A percentile compares a stretch with the other conserved stretches of the same genome.
These are phyloP conservation scores for Sugiyamaella novakii DNA, from an alignment of 1,139 yeast genomes.

Conservation along the genomic window DNA sequence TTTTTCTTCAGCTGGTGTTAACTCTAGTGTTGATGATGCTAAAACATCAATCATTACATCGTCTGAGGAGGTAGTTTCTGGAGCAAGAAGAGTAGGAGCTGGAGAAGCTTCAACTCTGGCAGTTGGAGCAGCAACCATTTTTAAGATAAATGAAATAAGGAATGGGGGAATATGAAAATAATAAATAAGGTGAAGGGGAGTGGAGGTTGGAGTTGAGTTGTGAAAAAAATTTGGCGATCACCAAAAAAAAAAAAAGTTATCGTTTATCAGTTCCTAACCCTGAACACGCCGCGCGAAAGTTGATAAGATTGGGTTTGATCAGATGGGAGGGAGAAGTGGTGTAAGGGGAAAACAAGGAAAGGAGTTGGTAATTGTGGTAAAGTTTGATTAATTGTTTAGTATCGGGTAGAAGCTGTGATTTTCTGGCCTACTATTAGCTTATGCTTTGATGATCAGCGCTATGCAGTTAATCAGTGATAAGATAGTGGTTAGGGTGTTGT, in stretches of 20 bases:
- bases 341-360: too few species aligned
- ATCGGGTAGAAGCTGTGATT: too few species aligned
- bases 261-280: slow-evolving; percentile 8
- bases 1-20: slow-evolving; percentile 31
- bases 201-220: not conserved
- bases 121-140: slow-evolving; percentile 73
- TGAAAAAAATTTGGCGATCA: not conserved
- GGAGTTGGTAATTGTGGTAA: too few species aligned
- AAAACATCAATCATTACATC: slow-evolving; percentile 66
- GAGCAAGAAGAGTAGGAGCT: slow-evolving; percentile 31
- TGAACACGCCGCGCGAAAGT: not conserved
- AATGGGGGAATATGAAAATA: not conserved
- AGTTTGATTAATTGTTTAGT: too few species aligned
- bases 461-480: slow-evolving; percentile 2
- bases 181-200: too few species aligned
- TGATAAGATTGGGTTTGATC: too few species aligned
- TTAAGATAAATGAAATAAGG: slow-evolving; percentile 5
- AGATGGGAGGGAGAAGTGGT: too few species aligned
- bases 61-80: slow-evolving; percentile 48
- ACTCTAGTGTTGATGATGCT: slow-evolving; percentile 47
- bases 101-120: slow-evolving; percentile 42
- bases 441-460: not conserved
- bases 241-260: slow-evolving; percentile 7
- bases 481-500: slow-evolving; percentile 8
- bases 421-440: too few species aligned